A percentile compares a stretch with the other conserved stretches of the same genome.
Evolutionary conservation across 345 rosid genomes (phyloP).

Genomic region (Boechera retrofracta): DNA sequence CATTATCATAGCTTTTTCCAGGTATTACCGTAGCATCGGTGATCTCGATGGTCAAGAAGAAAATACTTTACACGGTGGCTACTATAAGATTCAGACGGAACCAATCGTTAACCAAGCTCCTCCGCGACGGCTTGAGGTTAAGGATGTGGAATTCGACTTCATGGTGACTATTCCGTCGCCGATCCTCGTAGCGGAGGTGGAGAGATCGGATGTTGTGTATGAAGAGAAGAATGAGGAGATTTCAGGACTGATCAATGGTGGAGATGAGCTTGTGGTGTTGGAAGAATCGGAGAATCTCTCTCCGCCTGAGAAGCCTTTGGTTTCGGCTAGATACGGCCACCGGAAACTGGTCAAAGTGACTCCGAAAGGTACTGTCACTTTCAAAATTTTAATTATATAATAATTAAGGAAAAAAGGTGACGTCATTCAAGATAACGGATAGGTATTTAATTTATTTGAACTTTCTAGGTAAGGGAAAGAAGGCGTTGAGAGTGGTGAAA

Average conservation of each 20-base stretch:
- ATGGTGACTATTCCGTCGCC: neutral
- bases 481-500: slow-evolving; percentile 33
- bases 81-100: neutral
- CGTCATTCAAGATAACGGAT: slow-evolving; percentile 6
- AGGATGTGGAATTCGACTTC: neutral
- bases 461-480: neutral
- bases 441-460: too few relatives aligned
- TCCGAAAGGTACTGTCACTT: slow-evolving; percentile 55
- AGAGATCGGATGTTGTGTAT: slow-evolving; percentile 4
- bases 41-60: neutral
- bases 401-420: neutral
- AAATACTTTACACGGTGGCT: neutral
- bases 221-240: slow-evolving; percentile 8
- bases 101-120: slow-evolving; percentile 2
- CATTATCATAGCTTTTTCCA: slow-evolving; percentile 58
- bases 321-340: slow-evolving; percentile 30
- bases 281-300: slow-evolving; percentile 43
- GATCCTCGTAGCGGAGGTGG: neutral
- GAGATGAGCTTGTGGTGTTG: slow-evolving; percentile 47
- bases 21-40: slow-evolving; percentile 31
- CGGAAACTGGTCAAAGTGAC: slow-evolving; percentile 47
- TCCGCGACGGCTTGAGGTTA: neutral
- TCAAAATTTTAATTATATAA: too few relatives aligned
- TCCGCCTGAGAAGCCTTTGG: slow-evolving; percentile 58
- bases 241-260: slow-evolving; percentile 13